Base-by-base conservation (phyloP, 208 protist genomes). In the Trypanosomatidae sp. region DNA sequence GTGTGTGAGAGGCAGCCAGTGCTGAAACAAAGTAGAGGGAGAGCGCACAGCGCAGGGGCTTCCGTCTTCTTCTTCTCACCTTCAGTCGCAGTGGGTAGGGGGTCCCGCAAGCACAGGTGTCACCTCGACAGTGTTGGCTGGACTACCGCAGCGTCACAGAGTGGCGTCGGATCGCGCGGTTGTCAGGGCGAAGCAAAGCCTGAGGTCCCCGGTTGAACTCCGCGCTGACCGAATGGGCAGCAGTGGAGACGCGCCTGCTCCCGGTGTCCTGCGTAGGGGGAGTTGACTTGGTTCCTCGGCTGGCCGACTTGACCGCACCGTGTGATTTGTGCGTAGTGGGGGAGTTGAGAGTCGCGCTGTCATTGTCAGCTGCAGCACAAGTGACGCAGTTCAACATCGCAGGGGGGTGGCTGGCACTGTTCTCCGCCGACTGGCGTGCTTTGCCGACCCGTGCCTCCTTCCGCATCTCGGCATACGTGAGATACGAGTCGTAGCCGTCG, bases 401-500 rank as follows among this genome's bases (percentile, higher is more conserved):
- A 46, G 58, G 19, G 10, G 69, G 12, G 58, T 33, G 56, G n/a
- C 1, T 3, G 13, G 39, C 3, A 25, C 55, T 28, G 30, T 46
- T 47, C 60, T 52, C n/a, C 39, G 33, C 66, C 2, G 52, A 65
- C 65, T 71, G 39, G 7, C 53, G 47, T 9, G 43, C 36, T 43
- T 68, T 49, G 36, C 41, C 73, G 44, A 43, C 73, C 55, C 46
- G 30, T 25, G 33, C 30, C 43, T 67, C 25, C 44, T 50, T 43
- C 2, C 65, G 69, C 44, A 62, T 6, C n/a, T 70, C 70, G 1
- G 59, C 43, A 22, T 33, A 62, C 33, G 64, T 66, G 17, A 19
- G 43, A 28, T 53, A 67, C 3, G 44, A n/a, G 62, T 67, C 53
- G 72, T 76, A 82, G 59, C 66, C 71, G 41, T 76, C 66, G 64